phyloP scores from a whole-genome alignment of 768 basidiomycete species.

The Gyrodon lividus region DNA sequence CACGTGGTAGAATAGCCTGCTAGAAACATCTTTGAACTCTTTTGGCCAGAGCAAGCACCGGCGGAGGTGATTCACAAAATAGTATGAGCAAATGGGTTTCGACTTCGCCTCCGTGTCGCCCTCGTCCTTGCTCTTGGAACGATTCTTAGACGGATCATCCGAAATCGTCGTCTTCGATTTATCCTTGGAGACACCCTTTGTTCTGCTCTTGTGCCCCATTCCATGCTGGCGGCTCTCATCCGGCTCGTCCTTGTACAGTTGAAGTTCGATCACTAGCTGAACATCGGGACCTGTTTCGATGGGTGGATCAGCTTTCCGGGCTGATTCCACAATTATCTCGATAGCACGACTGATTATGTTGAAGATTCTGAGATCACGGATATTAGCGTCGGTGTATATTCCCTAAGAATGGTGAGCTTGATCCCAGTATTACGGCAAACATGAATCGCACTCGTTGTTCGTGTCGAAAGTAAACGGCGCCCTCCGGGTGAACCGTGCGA shows the following conservation, averaged over 20 bases:
- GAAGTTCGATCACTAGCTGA: background rate
- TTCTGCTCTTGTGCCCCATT: conserved; percentile 24
- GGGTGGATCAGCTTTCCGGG: conserved; percentile 24
- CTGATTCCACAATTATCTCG: background rate
- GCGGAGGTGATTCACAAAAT: conserved; percentile 42
- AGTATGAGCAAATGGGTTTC: conserved; percentile 36
- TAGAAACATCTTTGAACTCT: conserved; percentile 27
- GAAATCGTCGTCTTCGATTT: too few relatives aligned
- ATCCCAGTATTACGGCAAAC: background rate
- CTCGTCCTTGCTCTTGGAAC: background rate
- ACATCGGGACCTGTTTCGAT: conserved; percentile 8
- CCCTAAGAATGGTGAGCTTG: conserved; percentile 26
- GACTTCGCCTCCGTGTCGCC: conserved; percentile 5
- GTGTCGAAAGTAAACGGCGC: conserved; percentile 49
- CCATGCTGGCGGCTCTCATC: conserved; percentile 31
- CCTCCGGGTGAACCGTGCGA: conserved; percentile 50
- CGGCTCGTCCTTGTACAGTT: background rate
- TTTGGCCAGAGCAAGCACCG: conserved; percentile 50
- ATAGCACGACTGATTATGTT: conserved; percentile 31
- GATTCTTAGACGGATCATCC: too few relatives aligned
- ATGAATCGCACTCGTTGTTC: conserved; percentile 31
- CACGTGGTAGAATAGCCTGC: conserved; percentile 32
- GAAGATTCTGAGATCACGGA: conserved; percentile 34
- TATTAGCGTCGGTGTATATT: conserved; percentile 49
- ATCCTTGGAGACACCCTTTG: too few relatives aligned